These are phyloP conservation scores for Solanum commersonii DNA, from an alignment of 257 asterid genomes.

Conservation along the genomic window DNA sequence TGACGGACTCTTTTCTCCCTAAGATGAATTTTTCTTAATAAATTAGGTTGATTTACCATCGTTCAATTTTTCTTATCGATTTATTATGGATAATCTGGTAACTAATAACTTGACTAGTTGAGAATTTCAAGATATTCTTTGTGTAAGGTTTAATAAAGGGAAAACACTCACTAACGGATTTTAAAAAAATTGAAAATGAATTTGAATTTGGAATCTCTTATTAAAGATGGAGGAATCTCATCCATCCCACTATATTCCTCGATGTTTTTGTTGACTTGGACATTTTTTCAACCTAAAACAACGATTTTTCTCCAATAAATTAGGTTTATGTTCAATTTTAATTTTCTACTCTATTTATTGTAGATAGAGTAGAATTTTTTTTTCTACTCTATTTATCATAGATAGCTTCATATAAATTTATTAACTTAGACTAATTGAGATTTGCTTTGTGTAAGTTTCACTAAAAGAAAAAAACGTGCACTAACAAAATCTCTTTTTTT, in stretches of 20 bases:
- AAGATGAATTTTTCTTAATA: not conserved
- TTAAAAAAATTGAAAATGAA: not conserved
- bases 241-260: not conserved
- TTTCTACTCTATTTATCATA: not conserved
- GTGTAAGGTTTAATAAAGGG: not conserved
- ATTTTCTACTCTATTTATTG: not conserved
- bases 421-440: not conserved
- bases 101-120: not conserved
- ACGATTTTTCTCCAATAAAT: not conserved
- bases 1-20: not conserved
- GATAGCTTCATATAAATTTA: not conserved
- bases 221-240: not conserved
- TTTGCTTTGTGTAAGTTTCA: not conserved
- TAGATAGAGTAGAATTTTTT: not conserved
- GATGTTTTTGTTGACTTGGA: not conserved
- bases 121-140: not conserved
- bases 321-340: not conserved
- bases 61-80: not conserved
- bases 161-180: not conserved
- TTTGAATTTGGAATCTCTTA: not conserved
- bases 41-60: not conserved
- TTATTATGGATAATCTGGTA: not conserved
- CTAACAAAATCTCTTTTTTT: not conserved
- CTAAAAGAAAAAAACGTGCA: not conserved
- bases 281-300: not conserved